Percentiles rank a stretch among this genome's conserved stretches.
Evolutionary conservation across 176 grass and related monocot species (phyloP).

Genomic region (Raddia distichophylla): DNA sequence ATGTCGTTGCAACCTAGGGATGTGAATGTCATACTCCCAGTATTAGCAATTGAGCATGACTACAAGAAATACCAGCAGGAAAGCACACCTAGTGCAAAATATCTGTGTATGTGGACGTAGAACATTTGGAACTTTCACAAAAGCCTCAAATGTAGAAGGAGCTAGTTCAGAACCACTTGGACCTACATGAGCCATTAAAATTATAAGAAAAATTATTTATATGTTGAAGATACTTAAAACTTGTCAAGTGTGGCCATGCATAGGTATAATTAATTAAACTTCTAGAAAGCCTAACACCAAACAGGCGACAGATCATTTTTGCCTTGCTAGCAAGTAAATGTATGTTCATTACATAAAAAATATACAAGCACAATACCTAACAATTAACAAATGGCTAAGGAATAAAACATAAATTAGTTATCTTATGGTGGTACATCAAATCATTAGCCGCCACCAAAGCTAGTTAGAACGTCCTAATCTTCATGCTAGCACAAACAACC

Average conservation of each 20-base stretch:
- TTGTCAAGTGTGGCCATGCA: constrained; percentile 5
- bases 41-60: constrained; percentile 28
- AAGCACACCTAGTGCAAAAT: constrained; percentile 86
- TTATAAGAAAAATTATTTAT: constrained; percentile 25
- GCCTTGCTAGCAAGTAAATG: neutral
- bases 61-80: neutral
- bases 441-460: constrained; percentile 3
- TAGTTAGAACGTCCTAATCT: constrained; percentile 6
- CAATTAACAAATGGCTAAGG: neutral
- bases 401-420: neutral
- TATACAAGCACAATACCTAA: constrained; percentile 19
- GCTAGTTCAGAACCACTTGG: constrained; percentile 76
- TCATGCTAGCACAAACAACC: neutral
- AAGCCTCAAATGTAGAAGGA: constrained; percentile 83
- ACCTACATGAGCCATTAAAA: constrained; percentile 60
- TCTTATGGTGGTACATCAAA: constrained; percentile 16
- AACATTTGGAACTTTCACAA: constrained; percentile 91
- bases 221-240: constrained; percentile 23
- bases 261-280: constrained; percentile 32
- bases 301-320: neutral
- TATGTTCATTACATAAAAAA: constrained; percentile 26
- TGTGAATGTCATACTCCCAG: neutral
- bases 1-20: constrained; percentile 27
- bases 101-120: constrained; percentile 92
- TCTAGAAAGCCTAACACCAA: constrained; percentile 32